phyloP scores from a whole-genome alignment of 495 filamentous ascomycete genomes.

The Hypoxylon crocopeplum region DNA sequence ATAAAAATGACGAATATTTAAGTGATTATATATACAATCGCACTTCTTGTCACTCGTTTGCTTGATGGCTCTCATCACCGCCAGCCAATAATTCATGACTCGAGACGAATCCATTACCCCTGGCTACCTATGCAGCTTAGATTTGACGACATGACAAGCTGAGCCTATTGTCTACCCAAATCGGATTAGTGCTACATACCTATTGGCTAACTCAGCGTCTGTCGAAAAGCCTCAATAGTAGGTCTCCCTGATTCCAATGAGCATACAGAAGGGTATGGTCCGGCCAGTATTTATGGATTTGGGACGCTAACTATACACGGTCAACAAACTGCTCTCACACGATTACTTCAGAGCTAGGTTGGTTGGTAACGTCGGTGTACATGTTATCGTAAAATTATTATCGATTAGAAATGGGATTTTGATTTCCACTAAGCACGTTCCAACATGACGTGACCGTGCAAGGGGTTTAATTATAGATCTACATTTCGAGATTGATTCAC shows the following conservation, averaged over 20 bases:
- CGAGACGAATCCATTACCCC: slow-evolving; percentile 1
- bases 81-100: neutral
- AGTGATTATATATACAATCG: neutral
- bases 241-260: neutral
- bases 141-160: neutral
- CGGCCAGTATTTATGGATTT: too few species aligned
- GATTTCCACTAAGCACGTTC: slow-evolving; percentile 15
- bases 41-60: neutral
- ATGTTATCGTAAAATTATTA: slow-evolving; percentile 4
- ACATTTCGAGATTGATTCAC: slow-evolving; percentile 5
- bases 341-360: too few species aligned
- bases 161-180: slow-evolving; percentile 4
- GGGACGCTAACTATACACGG: too few species aligned
- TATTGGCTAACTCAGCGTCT: slow-evolving; percentile 5
- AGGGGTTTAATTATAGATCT: slow-evolving; percentile 16
- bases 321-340: too few species aligned
- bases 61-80: neutral
- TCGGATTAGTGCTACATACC: neutral
- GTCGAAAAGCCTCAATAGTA: slow-evolving; percentile 11
- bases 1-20: too few species aligned
- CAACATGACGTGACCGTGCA: slow-evolving; percentile 15
- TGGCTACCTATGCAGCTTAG: neutral
- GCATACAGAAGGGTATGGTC: too few species aligned
- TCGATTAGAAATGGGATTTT: slow-evolving; percentile 23
- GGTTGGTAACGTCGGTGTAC: neutral